Percentiles rank a stretch among this genome's conserved stretches.
phyloP scores from a whole-genome alignment of 1,139 yeast genomes.

The Blastobotrys capitulatus region DNA sequence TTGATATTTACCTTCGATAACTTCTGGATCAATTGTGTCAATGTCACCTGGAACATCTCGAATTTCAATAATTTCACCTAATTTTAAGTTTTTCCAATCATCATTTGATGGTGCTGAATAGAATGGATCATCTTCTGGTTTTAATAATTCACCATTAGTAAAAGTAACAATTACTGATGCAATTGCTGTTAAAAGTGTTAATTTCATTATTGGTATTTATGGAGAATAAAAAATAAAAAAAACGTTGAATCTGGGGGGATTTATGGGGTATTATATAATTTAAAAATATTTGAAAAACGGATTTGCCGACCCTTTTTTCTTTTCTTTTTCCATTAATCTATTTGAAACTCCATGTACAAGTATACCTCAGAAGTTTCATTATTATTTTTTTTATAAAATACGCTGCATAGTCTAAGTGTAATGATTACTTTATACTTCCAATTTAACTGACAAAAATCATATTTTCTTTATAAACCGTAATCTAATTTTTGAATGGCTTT shows the following conservation, averaged over 20 bases:
- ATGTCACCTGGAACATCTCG: conserved; percentile 14
- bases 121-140: conserved; percentile 22
- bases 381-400: too few species aligned
- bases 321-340: too few species aligned
- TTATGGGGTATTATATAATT: not conserved
- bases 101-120: conserved; percentile 21
- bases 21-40: not conserved
- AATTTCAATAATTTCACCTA: conserved; percentile 19
- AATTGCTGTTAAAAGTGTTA: not conserved
- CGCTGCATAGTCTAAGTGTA: too few species aligned
- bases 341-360: too few species aligned
- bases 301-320: too few species aligned
- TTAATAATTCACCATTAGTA: not conserved
- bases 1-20: conserved; percentile 17
- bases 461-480: too few species aligned
- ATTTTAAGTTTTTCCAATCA: conserved; percentile 7
- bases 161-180: not conserved
- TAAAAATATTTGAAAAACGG: too few species aligned
- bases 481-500: too few species aligned
- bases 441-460: too few species aligned
- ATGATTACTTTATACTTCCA: too few species aligned
- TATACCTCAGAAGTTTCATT: too few species aligned
- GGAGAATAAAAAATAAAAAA: not conserved
- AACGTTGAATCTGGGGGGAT: not conserved
- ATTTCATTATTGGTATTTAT: not conserved